Conservation (phyloP, 768 basidiomycete species). For the Suillus decipiens region DNA sequence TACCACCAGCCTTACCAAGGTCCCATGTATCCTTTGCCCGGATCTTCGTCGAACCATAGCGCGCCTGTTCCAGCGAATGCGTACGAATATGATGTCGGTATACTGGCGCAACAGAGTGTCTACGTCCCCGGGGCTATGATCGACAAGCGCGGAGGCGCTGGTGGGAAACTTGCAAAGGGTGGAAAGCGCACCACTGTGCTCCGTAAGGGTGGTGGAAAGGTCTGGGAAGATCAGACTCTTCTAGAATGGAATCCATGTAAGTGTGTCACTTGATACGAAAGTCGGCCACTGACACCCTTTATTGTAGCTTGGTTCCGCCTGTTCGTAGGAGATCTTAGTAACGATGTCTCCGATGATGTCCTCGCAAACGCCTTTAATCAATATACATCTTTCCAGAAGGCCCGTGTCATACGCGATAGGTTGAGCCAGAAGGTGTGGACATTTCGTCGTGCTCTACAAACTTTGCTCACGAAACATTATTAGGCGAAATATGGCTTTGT, state of each 20-base stretch:
- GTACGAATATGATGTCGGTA: constrained; percentile 91
- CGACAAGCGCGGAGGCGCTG: constrained; percentile 83
- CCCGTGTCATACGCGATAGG: constrained; percentile 92
- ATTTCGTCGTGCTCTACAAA: background rate
- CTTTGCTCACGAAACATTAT: constrained; percentile 9
- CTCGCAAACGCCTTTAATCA: constrained; percentile 91
- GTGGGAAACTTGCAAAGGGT: constrained; percentile 84
- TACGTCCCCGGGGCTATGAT: constrained; percentile 92
- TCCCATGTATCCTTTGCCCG: constrained; percentile 67
- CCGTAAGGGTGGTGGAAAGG: constrained; percentile 92
- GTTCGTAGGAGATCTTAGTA: constrained; percentile 97
- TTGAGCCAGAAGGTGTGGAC: constrained; percentile 82
- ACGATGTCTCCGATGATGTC: constrained; percentile 96
- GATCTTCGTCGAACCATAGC: constrained; percentile 63
- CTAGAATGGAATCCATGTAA: constrained; percentile 96
- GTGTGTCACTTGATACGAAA: constrained; percentile 29
- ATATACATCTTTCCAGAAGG: constrained; percentile 92
- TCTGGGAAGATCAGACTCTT: constrained; percentile 98
- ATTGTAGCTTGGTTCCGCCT: constrained; percentile 89
- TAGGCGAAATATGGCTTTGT: constrained; percentile 98
- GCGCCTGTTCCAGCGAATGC: constrained; percentile 88
- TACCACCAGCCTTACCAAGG: constrained; percentile 83
- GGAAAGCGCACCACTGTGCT: constrained; percentile 93
- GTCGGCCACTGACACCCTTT: constrained; percentile 13
- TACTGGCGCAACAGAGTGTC: constrained; percentile 87